Evolutionary conservation across 164 flowering plant species (phyloP).

Genomic region (Vitis amurensis): DNA sequence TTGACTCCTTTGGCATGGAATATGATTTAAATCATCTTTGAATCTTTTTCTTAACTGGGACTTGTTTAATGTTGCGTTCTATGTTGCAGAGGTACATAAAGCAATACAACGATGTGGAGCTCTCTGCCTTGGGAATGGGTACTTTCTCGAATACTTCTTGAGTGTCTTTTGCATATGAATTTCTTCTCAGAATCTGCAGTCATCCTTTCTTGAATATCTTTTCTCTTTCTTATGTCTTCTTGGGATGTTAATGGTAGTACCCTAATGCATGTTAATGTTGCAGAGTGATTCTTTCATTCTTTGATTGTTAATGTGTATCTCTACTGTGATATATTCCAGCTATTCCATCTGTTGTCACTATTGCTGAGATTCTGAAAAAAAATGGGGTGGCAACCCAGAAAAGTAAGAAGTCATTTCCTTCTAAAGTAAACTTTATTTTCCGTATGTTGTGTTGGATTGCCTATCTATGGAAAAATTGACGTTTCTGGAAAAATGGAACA

Average conservation of each 20-base stretch:
- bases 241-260: too few species aligned
- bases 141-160: constrained; percentile 1
- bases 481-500: constrained; percentile 14
- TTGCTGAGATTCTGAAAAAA: constrained; percentile 38
- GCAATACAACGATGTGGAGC: constrained; percentile 37
- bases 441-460: background rate
- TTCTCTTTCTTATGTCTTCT: too few species aligned
- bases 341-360: constrained; percentile 38
- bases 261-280: too few species aligned
- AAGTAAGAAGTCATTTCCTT: constrained; percentile 12
- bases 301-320: too few species aligned
- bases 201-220: too few species aligned
- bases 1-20: too few species aligned
- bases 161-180: background rate
- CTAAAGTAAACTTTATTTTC: background rate
- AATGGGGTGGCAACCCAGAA: constrained; percentile 32
- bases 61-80: constrained; percentile 1
- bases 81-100: constrained; percentile 32
- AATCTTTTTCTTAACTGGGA: background rate
- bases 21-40: background rate
- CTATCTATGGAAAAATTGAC: background rate
- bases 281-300: too few species aligned
- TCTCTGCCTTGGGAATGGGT: constrained; percentile 50
- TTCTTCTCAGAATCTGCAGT: background rate
- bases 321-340: constrained; percentile 20